Evolutionary conservation across 352 stramenopile species (phyloP), one percentile per base, ranked within the genome.

Genomic region (Plasmopara halstedii): DNA sequence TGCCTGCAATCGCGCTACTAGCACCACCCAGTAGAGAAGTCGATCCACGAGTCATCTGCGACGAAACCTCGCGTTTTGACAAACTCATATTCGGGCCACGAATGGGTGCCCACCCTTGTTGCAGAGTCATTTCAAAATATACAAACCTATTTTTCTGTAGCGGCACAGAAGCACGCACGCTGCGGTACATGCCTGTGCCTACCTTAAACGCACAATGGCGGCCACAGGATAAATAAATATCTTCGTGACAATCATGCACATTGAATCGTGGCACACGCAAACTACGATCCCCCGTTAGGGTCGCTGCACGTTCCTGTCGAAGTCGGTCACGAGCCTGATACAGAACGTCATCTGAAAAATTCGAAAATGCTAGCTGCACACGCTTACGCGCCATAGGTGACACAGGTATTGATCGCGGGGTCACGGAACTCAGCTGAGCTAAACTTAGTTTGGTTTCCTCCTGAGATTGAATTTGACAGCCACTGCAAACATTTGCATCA

Each of bases 91-190:
- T 59, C 13, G 44, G 19, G 34, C 45, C 56, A 55, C 58, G 68
- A 2, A 41, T 33, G 1, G 56, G 56, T 1, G 76, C 67, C 42
- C 61, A 51, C n/a, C 48, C 44, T 54, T 84, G 62, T 22, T 73
- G 70, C 10, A 90, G 34, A 3, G 67, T 70, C 76, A 94, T 91
- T 58, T 94, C 82, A 47, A 91, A 94, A 59, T 94, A 94, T 46
- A 88, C 74, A 35, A 77, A 77, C n/a, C 74, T 72, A 51, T 83
- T 73, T 15, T 64, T 67, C 11, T 71, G 63, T 19, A 94, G 60
- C 6, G 77, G 56, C 11, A 87, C 72, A 7, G 61, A 82, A 22
- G 56, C 67, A 1, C 82, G 77, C 9, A 91, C 82, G 39, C 77
- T 91, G 18, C 82, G 73, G 46, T 94, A 85, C 75, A 94, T 82